These are phyloP conservation scores for Poronia punctata DNA, from an alignment of 495 filamentous ascomycete species.

Conservation along the genomic window DNA sequence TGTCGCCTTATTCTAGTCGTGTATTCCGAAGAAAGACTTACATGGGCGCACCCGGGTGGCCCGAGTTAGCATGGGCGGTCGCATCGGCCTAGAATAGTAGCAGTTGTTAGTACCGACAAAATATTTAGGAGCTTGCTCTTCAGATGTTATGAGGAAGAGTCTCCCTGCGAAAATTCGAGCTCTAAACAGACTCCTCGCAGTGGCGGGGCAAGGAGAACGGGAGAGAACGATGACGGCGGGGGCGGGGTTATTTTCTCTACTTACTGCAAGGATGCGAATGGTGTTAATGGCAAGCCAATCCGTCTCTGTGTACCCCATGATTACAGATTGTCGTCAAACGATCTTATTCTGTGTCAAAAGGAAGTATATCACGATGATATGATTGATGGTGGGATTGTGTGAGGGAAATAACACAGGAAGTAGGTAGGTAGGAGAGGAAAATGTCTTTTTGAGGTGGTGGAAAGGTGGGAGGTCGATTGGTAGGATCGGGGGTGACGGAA, in stretches of 20 bases:
- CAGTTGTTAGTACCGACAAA: constrained; percentile 16
- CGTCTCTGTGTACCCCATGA: constrained; percentile 80
- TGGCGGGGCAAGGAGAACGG: constrained; percentile 18
- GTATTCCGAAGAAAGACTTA: constrained; percentile 28
- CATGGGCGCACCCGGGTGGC: constrained; percentile 98
- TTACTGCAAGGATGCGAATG: constrained; percentile 90
- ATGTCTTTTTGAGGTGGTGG: constrained; percentile 12
- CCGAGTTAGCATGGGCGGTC: constrained; percentile 89
- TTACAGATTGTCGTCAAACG: constrained; percentile 36
- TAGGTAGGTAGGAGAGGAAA: constrained; percentile 19
- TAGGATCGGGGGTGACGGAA: background rate
- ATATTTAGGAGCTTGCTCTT: constrained; percentile 1
- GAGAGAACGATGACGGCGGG: constrained; percentile 28
- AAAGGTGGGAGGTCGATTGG: background rate
- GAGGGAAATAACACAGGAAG: constrained; percentile 19
- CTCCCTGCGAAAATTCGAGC: constrained; percentile 3
- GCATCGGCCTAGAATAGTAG: constrained; percentile 77
- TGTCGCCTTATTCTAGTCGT: too few species aligned
- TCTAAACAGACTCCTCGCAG: constrained; percentile 14
- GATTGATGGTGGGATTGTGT: constrained; percentile 21
- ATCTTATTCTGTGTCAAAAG: constrained; percentile 3
- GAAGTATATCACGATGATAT: constrained; percentile 15
- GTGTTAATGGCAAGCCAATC: constrained; percentile 95
- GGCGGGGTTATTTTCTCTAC: constrained; percentile 47
- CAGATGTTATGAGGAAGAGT: constrained; percentile 5